Percentiles rank a stretch among this genome's conserved stretches.
Evolutionary conservation across 2,329 filamentous ascomycete species (phyloP).

Genomic region (Xylariaceae sp.): DNA sequence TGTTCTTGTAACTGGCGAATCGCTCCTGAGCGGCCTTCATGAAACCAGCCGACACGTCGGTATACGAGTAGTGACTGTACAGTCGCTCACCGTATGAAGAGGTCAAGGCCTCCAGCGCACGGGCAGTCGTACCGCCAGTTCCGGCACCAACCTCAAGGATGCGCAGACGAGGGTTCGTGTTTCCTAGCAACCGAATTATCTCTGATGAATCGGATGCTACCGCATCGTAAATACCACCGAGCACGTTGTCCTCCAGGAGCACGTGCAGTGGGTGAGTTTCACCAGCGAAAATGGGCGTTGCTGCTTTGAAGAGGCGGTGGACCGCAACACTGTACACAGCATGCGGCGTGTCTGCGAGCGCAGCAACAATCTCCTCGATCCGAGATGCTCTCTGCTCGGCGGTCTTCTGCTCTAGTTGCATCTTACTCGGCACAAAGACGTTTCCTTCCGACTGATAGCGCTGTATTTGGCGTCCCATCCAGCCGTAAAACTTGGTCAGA

Average conservation of each 20-base stretch:
- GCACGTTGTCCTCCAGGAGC: not conserved
- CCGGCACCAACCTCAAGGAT: not conserved
- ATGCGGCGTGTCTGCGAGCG: not conserved
- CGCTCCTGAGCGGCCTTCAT: not conserved
- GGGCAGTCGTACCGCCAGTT: not conserved
- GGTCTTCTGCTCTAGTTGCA: not conserved
- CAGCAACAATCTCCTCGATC: not conserved
- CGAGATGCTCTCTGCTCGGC: not conserved
- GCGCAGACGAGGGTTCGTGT: not conserved
- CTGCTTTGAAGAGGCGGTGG: not conserved
- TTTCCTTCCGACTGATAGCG: not conserved
- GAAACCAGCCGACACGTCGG: not conserved
- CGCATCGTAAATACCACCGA: not conserved
- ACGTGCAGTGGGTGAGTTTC: not conserved
- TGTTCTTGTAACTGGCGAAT: not conserved
- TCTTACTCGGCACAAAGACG: not conserved
- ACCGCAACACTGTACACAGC: not conserved
- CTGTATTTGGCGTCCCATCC: not conserved
- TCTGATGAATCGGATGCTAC: not conserved
- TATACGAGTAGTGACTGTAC: not conserved
- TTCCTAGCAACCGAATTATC: not conserved
- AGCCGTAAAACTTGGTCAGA: not conserved
- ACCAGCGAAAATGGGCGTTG: not conserved
- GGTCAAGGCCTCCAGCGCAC: not conserved
- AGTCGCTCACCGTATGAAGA: not conserved